A percentile compares a stretch with the other conserved stretches of the same genome.
phyloP scores from a whole-genome alignment of 2,329 filamentous ascomycete species.

The Taxawa tesnikishii region DNA sequence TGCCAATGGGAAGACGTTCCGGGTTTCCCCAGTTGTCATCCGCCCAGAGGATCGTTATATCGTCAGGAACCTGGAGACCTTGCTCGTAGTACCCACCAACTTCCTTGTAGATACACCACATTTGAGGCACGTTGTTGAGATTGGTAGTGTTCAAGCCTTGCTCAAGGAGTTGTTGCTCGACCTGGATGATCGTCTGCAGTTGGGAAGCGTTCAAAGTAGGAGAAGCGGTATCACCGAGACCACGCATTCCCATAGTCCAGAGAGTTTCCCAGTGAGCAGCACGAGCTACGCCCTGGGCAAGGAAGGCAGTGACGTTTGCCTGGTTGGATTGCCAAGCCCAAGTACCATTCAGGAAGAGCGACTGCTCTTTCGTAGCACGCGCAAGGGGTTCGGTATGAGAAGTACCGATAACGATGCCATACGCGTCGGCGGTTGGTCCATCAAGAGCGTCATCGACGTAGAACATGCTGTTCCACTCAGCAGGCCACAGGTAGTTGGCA shows the following conservation, averaged over 20 bases:
- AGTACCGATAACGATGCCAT: conserved; percentile 58
- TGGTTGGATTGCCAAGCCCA: conserved; percentile 64
- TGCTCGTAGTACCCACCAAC: conserved; percentile 57
- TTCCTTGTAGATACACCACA: conserved; percentile 66
- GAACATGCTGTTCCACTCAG: conserved; percentile 59
- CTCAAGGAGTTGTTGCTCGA: conserved; percentile 46
- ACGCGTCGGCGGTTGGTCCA: conserved; percentile 57
- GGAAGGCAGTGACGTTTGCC: conserved; percentile 53
- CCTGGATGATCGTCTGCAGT: conserved; percentile 46
- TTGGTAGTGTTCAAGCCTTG: conserved; percentile 40
- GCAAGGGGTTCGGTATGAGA: conserved; percentile 64
- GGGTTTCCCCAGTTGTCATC: conserved; percentile 60
- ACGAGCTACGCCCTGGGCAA: conserved; percentile 51
- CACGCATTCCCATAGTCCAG: conserved; percentile 57
- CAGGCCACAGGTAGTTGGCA: conserved; percentile 66
- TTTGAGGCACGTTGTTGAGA: conserved; percentile 46
- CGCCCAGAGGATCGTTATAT: conserved; percentile 55
- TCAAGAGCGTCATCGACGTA: conserved; percentile 57
- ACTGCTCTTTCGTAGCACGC: conserved; percentile 41
- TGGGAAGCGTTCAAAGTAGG: conserved; percentile 43
- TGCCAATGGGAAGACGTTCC: conserved; percentile 44
- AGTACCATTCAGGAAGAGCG: conserved; percentile 37
- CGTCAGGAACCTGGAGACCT: conserved; percentile 50
- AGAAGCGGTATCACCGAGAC: conserved; percentile 53
- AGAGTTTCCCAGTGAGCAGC: conserved; percentile 54